Evolutionary conservation across 164 flowering plant species (phyloP).

Genomic region (Kalanchoe fedtschenkoi): DNA sequence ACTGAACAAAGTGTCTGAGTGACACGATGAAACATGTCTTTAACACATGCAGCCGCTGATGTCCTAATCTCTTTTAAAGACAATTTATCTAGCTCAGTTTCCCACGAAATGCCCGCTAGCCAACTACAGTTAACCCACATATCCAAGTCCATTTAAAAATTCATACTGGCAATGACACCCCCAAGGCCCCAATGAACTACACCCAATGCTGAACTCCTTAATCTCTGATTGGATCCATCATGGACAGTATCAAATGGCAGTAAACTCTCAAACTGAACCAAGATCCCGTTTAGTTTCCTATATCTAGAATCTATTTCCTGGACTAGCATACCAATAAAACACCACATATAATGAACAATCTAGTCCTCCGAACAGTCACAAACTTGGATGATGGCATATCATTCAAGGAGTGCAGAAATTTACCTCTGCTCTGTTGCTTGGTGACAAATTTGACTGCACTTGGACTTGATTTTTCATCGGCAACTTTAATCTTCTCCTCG

Average conservation of each 20-base stretch:
- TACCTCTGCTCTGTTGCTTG: conserved; percentile 39
- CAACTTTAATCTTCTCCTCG: conserved; percentile 13
- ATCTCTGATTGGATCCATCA: background rate
- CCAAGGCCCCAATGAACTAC: background rate
- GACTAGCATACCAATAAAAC: background rate
- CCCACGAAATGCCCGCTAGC: background rate
- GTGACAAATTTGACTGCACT: conserved; percentile 32
- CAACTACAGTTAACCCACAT: background rate
- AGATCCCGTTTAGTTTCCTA: background rate
- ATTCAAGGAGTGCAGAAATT: conserved; percentile 28
- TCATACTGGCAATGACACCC: background rate
- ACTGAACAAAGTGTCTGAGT: background rate
- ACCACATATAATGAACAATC: background rate
- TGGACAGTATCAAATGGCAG: background rate
- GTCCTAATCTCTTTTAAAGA: background rate
- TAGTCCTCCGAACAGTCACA: background rate
- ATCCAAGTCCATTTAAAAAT: background rate
- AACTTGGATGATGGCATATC: conserved; percentile 38
- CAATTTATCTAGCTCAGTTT: background rate
- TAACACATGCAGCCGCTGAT: background rate
- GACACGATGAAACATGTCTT: background rate
- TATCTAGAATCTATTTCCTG: background rate
- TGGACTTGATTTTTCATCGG: conserved; percentile 9
- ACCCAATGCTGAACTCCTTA: background rate
- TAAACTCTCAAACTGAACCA: background rate